phyloP scores from a whole-genome alignment of 1,284 basidiomycete genomes.

The Dichomitus squalens region DNA sequence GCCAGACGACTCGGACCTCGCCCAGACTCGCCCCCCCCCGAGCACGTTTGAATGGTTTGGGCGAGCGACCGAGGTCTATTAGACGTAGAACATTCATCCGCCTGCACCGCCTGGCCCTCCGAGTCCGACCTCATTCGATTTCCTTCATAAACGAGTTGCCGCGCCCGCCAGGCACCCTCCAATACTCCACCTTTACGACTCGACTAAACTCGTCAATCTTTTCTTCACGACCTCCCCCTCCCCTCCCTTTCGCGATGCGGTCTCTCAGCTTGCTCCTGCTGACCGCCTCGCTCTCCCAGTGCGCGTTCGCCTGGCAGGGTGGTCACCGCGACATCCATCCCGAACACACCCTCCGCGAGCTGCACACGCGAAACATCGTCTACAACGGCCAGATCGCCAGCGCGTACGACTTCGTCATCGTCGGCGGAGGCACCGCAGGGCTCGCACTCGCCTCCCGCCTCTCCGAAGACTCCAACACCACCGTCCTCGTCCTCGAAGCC shows the following conservation, averaged over 20 bases:
- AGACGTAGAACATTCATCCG: too few species aligned
- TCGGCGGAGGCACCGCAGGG: constrained; percentile 74
- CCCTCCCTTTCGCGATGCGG: constrained; percentile 24
- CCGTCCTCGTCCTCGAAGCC: constrained; percentile 75
- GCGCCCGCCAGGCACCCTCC: not conserved
- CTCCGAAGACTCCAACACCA: constrained; percentile 67
- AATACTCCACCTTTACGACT: constrained; percentile 1
- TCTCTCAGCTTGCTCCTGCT: constrained; percentile 27
- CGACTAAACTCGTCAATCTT: not conserved
- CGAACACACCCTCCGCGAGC: constrained; percentile 24
- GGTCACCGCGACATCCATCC: constrained; percentile 29
- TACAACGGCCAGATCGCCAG: constrained; percentile 38
- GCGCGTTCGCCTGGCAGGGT: constrained; percentile 16
- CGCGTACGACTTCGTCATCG: constrained; percentile 60
- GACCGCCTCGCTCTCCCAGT: constrained; percentile 28
- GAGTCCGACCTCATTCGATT: not conserved
- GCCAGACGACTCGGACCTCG: not conserved
- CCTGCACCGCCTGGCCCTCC: not conserved
- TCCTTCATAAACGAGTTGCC: not conserved
- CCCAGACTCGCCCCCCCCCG: not conserved
- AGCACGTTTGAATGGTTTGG: not conserved
- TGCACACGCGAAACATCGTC: constrained; percentile 43
- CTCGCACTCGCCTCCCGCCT: constrained; percentile 72
- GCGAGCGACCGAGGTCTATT: too few species aligned
- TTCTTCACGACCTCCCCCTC: constrained; percentile 4